Conservation (phyloP, 129 eudicot genomes). For the Flaveria robusta region DNA sequence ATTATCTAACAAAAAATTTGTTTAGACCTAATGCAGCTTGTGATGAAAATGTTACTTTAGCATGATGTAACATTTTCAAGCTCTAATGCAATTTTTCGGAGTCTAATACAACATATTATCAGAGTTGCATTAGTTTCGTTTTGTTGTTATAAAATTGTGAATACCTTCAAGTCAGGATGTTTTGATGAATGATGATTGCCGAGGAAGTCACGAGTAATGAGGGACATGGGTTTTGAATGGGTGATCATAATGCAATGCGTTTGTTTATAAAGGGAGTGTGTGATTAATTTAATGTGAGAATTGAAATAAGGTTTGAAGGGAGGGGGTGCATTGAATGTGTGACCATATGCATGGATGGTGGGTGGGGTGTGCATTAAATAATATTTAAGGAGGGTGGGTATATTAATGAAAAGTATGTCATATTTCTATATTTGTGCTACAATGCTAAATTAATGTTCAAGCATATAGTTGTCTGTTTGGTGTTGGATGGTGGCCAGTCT, state of each 20-base stretch:
- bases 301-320: slow-evolving; percentile 1
- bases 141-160: not conserved
- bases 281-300: not conserved
- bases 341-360: slow-evolving; percentile 9
- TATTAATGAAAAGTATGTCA: not conserved
- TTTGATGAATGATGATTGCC: slow-evolving; percentile 48
- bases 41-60: no score
- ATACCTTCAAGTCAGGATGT: slow-evolving; percentile 69
- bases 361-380: slow-evolving; percentile 1
- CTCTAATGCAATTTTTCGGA: no score
- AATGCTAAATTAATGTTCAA: not conserved
- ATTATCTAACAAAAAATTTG: no score
- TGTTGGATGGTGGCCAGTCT: not conserved
- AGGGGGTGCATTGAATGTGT: slow-evolving; percentile 12
- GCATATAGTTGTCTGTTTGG: not conserved
- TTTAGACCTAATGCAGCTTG: no score
- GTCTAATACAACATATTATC: no score
- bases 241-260: not conserved
- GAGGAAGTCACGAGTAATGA: slow-evolving; percentile 65
- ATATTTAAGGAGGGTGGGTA: not conserved
- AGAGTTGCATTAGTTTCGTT: no score
- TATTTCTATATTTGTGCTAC: not conserved
- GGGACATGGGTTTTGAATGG: slow-evolving; percentile 23
- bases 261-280: not conserved
- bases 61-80: no score